A percentile compares a stretch with the other conserved stretches of the same genome.
These are phyloP conservation scores for Populus tomentosa DNA, from an alignment of 441 rosid species.

Conservation along the genomic window DNA sequence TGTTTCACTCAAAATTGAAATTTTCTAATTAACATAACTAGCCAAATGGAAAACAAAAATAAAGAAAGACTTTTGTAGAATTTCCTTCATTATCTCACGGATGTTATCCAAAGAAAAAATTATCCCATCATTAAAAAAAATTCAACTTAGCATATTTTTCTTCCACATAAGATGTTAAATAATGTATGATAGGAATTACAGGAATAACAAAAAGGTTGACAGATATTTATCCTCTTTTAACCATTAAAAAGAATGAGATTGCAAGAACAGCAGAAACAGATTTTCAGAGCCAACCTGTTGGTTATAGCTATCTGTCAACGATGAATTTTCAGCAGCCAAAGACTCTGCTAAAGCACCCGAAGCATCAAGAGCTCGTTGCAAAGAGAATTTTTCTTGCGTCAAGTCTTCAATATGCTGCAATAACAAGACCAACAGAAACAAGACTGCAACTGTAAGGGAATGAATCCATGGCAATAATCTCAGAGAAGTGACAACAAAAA, in stretches of 20 bases:
- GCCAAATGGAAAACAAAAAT: background rate
- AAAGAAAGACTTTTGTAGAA: background rate
- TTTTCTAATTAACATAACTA: background rate
- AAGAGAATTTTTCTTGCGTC: slow-evolving; percentile 57
- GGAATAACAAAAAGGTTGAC: background rate
- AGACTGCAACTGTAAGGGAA: slow-evolving; percentile 4
- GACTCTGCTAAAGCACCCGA: slow-evolving; percentile 80
- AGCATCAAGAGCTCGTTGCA: slow-evolving; percentile 92
- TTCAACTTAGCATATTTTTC: background rate
- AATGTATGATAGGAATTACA: background rate
- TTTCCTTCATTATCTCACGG: background rate
- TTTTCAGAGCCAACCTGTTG: slow-evolving; percentile 55
- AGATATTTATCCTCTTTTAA: background rate
- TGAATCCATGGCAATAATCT: slow-evolving; percentile 1
- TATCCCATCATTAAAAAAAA: background rate
- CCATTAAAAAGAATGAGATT: background rate
- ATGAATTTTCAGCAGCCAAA: slow-evolving; percentile 83
- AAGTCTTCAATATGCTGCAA: slow-evolving; percentile 52
- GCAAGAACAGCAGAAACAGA: background rate
- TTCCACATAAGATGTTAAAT: background rate
- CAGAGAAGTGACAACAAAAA: background rate
- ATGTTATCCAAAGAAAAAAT: background rate
- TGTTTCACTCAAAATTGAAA: background rate
- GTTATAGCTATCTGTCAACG: slow-evolving; percentile 76
- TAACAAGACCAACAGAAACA: slow-evolving; percentile 6